Percentiles rank a stretch among this genome's conserved stretches.
phyloP scores from a whole-genome alignment of 2,329 filamentous ascomycete genomes.

The Nemania sp. region DNA sequence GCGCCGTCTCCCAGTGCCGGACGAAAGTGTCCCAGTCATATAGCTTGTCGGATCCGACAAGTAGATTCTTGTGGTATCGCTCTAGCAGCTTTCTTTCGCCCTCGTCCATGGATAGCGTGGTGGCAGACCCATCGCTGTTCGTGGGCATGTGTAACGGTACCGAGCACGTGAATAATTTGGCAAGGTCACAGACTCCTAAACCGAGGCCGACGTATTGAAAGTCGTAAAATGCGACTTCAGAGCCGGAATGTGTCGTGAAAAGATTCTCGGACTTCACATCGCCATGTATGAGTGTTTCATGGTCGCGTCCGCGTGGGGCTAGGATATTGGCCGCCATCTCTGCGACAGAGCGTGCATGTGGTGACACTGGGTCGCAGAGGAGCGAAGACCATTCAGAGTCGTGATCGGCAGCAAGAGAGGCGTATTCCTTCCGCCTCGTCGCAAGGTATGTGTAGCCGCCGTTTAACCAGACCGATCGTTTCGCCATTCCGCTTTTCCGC shows the following conservation, averaged over 20 bases:
- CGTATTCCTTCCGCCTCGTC: conserved; percentile 62
- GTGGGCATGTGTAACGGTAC: conserved; percentile 59
- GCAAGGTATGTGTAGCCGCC: conserved; percentile 71
- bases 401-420: conserved; percentile 47
- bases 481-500: conserved; percentile 23
- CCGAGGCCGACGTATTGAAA: conserved; percentile 71
- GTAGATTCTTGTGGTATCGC: conserved; percentile 49
- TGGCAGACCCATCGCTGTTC: conserved; percentile 4
- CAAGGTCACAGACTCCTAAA: conserved; percentile 66
- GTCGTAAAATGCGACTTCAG: conserved; percentile 65
- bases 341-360: conserved; percentile 45
- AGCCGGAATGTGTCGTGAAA: conserved; percentile 55
- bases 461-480: conserved; percentile 59
- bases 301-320: conserved; percentile 45
- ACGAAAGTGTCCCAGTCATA: conserved; percentile 60
- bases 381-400: conserved; percentile 58
- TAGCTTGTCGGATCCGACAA: conserved; percentile 33
- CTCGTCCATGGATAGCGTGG: conserved; percentile 13
- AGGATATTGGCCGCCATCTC: conserved; percentile 58
- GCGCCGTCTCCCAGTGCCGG: conserved; percentile 66
- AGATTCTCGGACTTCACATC: conserved; percentile 73
- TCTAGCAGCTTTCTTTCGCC: conserved; percentile 56
- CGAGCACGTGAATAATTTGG: conserved; percentile 69
- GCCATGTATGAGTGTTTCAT: conserved; percentile 65
- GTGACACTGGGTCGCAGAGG: conserved; percentile 46